Evolutionary conservation across 371 early-diverging fungal genomes (phyloP).

Genomic region (Capillidium rhysosporum): DNA sequence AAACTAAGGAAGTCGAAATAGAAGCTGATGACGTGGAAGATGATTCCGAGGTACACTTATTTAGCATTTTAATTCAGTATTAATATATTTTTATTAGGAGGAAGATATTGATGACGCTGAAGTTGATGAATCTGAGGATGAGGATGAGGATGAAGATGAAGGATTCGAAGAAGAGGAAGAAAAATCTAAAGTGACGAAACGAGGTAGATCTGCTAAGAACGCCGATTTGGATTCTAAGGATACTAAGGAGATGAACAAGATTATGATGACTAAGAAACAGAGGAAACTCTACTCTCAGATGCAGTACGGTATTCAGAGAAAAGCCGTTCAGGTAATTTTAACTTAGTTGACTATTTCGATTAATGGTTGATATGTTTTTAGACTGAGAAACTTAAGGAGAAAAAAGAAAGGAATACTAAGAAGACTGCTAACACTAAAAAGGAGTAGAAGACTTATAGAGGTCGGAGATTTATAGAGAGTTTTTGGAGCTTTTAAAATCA

Average conservation of each 20-base stretch:
- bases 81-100: neutral
- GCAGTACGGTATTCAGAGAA: too few relatives aligned
- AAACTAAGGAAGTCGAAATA: conserved; percentile 18
- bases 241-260: conserved; percentile 61
- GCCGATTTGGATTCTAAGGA: conserved; percentile 55
- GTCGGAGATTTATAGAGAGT: too few relatives aligned
- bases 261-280: conserved; percentile 89
- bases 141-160: neutral
- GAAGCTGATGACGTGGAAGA: conserved; percentile 17
- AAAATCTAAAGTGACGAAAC: conserved; percentile 23
- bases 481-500: too few relatives aligned
- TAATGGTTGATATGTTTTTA: too few relatives aligned
- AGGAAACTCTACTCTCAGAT: conserved; percentile 41
- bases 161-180: conserved; percentile 7
- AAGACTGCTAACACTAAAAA: too few relatives aligned
- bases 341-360: too few relatives aligned
- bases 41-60: conserved; percentile 15
- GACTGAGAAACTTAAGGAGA: too few relatives aligned
- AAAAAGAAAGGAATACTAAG: too few relatives aligned
- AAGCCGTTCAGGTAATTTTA: too few relatives aligned
- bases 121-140: conserved; percentile 1
- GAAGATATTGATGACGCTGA: conserved; percentile 12
- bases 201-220: conserved; percentile 15
- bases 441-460: too few relatives aligned
- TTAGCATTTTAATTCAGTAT: too few relatives aligned